phyloP scores from a whole-genome alignment of 495 filamentous ascomycete genomes.

The Tricharina praecox region DNA sequence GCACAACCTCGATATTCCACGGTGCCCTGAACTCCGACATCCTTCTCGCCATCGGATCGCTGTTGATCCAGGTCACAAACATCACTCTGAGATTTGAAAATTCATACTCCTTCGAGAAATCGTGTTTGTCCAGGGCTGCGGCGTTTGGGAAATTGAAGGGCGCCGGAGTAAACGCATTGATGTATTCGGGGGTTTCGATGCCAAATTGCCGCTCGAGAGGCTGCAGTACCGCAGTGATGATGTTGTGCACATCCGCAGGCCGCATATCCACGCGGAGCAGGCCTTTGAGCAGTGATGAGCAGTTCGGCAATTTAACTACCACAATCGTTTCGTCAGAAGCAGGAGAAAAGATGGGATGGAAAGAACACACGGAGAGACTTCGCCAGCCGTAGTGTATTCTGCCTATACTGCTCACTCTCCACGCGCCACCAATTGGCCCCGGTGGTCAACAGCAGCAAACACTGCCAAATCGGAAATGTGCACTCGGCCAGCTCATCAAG shows the following conservation, averaged over 20 bases:
- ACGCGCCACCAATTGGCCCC: constrained; percentile 16
- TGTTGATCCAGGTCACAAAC: constrained; percentile 16
- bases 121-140: constrained; percentile 10
- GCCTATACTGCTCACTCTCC: constrained; percentile 1
- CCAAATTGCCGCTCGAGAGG: constrained; percentile 14
- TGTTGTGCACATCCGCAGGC: constrained; percentile 12
- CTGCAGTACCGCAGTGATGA: constrained; percentile 10
- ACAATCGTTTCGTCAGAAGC: background rate
- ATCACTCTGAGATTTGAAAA: constrained; percentile 19
- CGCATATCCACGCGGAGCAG: constrained; percentile 13
- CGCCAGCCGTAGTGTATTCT: constrained; percentile 11
- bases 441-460: constrained; percentile 10
- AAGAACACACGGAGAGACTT: constrained; percentile 15
- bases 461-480: constrained; percentile 8
- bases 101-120: constrained; percentile 15
- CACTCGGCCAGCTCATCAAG: constrained; percentile 8
- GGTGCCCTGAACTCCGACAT: constrained; percentile 9
- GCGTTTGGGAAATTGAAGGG: constrained; percentile 16
- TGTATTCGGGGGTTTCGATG: background rate
- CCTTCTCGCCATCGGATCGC: constrained; percentile 5
- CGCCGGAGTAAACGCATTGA: constrained; percentile 20
- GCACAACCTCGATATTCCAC: constrained; percentile 11
- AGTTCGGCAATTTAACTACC: constrained; percentile 11
- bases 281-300: constrained; percentile 11
- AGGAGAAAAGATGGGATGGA: no score